phyloP scores from a whole-genome alignment of 345 rosid species.

The Heritiera fomes region DNA sequence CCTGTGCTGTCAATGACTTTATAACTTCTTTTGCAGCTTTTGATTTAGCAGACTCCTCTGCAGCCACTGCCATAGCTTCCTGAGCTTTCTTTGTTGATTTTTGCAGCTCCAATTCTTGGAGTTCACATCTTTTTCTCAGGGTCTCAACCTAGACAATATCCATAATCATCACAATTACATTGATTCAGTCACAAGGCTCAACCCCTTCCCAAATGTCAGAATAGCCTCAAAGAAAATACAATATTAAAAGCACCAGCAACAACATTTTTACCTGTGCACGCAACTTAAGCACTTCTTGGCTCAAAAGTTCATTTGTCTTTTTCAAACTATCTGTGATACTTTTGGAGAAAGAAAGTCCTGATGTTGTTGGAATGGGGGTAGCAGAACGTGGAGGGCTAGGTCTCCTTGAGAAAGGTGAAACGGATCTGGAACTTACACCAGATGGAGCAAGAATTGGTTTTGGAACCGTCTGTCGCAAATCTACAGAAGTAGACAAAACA shows the following conservation, averaged over 20 bases:
- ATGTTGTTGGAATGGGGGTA: constrained; percentile 80
- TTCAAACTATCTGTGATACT: constrained; percentile 81
- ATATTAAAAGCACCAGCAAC: constrained; percentile 12
- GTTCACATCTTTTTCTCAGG: constrained; percentile 69
- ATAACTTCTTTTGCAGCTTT: constrained; percentile 94
- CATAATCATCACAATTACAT: constrained; percentile 15
- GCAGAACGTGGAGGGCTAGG: constrained; percentile 95
- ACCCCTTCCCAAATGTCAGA: neutral
- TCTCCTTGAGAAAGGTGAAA: constrained; percentile 93
- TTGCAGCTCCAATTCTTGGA: constrained; percentile 82
- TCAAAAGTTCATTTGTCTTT: constrained; percentile 90
- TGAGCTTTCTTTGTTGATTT: constrained; percentile 69
- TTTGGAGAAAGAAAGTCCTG: constrained; percentile 81
- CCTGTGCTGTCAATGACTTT: constrained; percentile 91
- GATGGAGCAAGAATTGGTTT: constrained; percentile 70
- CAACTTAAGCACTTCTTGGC: constrained; percentile 85
- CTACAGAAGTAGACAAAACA: constrained; percentile 62
- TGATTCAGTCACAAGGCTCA: neutral
- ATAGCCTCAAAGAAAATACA: neutral
- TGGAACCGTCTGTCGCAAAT: constrained; percentile 61
- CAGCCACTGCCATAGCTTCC: constrained; percentile 69
- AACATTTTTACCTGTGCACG: constrained; percentile 70
- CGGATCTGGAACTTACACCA: constrained; percentile 84
- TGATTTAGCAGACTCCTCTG: constrained; percentile 78
- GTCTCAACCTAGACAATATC: constrained; percentile 60